These are phyloP conservation scores for Ustilago nuda DNA, from an alignment of 1,284 basidiomycete genomes.

Conservation along the genomic window DNA sequence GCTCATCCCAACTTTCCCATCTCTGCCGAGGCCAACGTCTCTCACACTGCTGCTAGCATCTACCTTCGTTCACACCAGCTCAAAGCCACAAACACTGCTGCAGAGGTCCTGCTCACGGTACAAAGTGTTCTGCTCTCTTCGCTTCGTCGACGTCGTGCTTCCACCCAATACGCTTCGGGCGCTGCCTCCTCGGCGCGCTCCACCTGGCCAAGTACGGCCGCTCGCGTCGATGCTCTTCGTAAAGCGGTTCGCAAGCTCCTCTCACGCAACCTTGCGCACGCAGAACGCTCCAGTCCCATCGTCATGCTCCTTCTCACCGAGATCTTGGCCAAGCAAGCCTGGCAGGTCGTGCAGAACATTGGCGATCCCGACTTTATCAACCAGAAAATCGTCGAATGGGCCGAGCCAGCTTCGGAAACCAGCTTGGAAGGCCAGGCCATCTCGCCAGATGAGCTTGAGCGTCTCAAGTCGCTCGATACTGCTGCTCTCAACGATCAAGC, in stretches of 20 bases:
- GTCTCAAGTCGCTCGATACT: slow-evolving; percentile 34
- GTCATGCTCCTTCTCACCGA: slow-evolving; percentile 56
- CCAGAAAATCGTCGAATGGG: slow-evolving; percentile 56
- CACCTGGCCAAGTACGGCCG: slow-evolving; percentile 52
- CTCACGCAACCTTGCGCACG: slow-evolving; percentile 42
- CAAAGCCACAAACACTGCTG: slow-evolving; percentile 50
- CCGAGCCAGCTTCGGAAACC: slow-evolving; percentile 49
- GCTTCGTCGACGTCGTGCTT: slow-evolving; percentile 39
- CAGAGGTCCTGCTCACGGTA: slow-evolving; percentile 58
- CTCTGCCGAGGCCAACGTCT: slow-evolving; percentile 54
- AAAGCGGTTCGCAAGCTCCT: slow-evolving; percentile 55
- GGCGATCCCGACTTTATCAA: slow-evolving; percentile 64
- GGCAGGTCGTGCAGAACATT: slow-evolving; percentile 58
- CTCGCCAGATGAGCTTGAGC: slow-evolving; percentile 43
- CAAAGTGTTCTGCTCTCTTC: slow-evolving; percentile 58
- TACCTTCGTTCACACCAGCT: slow-evolving; percentile 42
- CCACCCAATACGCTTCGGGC: slow-evolving; percentile 5
- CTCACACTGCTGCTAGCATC: slow-evolving; percentile 50
- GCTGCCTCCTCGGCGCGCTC: slow-evolving; percentile 23
- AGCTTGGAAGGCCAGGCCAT: slow-evolving; percentile 43
- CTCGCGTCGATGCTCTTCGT: slow-evolving; percentile 53
- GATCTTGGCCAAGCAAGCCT: slow-evolving; percentile 57
- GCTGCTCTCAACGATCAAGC: slow-evolving; percentile 21
- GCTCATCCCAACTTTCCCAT: slow-evolving; percentile 56
- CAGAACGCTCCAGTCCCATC: slow-evolving; percentile 50